Base-by-base conservation (phyloP, 2,329 filamentous ascomycete genomes). In the Epichloe hybrida region DNA sequence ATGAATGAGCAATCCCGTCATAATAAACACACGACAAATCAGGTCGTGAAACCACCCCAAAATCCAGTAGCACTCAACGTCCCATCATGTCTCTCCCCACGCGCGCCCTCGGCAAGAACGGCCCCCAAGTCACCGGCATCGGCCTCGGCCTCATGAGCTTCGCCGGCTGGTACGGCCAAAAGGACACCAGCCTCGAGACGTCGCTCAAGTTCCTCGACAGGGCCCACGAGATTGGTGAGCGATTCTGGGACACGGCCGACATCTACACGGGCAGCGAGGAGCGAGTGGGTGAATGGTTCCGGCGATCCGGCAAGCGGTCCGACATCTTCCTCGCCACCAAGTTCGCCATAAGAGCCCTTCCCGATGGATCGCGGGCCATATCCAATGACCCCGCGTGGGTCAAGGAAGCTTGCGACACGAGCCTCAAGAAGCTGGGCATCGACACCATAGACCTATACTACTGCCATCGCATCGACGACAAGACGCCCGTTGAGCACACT, bases 401-500 rank as follows among this genome's bases (percentile, higher is more conserved):
- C 4, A 49, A 43, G 0, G 47, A 53, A 1, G 54, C 52, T 13
- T 57, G 54, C 46, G 63, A 63, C 27, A 54, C 52, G 17, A 72
- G 67, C 44, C 62, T 81, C 38, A 48, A 68, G 58, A 65, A 68
- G 20, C 62, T 83, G 2, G 72, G 73, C 0, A 69, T 75, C 0
- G 66, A 70, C 4, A 72, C 72, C 48, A 72, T 82, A 51, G 79
- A 82, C 57, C 66, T 82, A 23, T 72, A 75, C 56, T 77, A 79
- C 55, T 66, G 73, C 48, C 76, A 80, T 55, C 70, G 76, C 2
- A 54, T 74, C 12, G 72, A 77, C 47, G 62, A 65, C 4, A 60
- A 63, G 20, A 72, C 69, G 0, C 72, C 73, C 0, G 64, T 72
- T 17, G 72, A 76, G 57, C 70, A 76, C 57, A 80, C 74, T 0